Percentiles rank a stretch among this genome's conserved stretches.
These are phyloP conservation scores for Cyclocybe cylindracea DNA, from an alignment of 768 basidiomycete genomes.

Conservation along the genomic window DNA sequence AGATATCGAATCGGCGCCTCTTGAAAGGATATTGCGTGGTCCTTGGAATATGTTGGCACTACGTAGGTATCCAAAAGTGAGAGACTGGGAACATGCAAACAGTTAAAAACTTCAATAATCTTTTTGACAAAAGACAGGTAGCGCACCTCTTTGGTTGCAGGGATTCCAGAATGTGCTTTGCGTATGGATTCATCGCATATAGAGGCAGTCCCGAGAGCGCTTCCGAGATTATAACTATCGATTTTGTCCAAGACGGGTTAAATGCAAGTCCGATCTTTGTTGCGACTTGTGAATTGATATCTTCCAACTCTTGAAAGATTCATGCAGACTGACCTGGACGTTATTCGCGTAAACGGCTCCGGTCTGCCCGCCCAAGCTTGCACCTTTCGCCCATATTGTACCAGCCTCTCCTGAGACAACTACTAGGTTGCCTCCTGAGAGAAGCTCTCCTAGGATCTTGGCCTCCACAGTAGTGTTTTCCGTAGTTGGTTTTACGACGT, in stretches of 20 bases:
- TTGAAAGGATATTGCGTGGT: conserved; percentile 30
- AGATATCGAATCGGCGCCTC: conserved; percentile 59
- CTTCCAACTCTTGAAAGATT: background rate
- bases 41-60: conserved; percentile 45
- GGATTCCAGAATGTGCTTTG: conserved; percentile 37
- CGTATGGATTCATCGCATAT: conserved; percentile 51
- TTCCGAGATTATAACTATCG: conserved; percentile 55
- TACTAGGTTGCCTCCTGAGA: conserved; percentile 32
- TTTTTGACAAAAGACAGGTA: background rate
- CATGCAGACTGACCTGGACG: conserved; percentile 35
- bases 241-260: conserved; percentile 46
- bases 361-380: conserved; percentile 50
- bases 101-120: background rate
- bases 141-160: conserved; percentile 49
- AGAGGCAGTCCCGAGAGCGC: conserved; percentile 47
- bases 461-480: conserved; percentile 26
- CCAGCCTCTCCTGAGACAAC: conserved; percentile 50
- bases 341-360: conserved; percentile 47
- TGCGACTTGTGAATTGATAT: background rate
- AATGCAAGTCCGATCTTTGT: conserved; percentile 53
- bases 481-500: conserved; percentile 15
- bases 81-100: conserved; percentile 31
- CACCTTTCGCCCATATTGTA: conserved; percentile 51
- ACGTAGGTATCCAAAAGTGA: conserved; percentile 56
- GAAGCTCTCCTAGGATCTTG: conserved; percentile 38